phyloP scores from a whole-genome alignment of 257 asterid genomes.

The Solanum megistacrolobum region DNA sequence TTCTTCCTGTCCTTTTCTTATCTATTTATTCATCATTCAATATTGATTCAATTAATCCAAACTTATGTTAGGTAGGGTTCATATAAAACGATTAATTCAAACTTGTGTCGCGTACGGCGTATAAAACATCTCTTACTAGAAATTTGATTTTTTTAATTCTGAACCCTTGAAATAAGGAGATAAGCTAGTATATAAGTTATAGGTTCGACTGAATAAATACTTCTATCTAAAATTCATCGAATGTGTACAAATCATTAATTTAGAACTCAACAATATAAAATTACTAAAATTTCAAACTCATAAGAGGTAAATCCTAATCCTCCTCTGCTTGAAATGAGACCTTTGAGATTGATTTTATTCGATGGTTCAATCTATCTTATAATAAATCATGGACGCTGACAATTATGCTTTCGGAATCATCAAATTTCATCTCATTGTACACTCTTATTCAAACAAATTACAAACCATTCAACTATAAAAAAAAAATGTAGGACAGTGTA shows the following conservation, averaged over 20 bases:
- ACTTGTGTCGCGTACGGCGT: rapidly evolving
- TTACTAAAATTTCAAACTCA: neutral
- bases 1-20: neutral
- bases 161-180: neutral
- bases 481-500: neutral
- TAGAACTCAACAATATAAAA: neutral
- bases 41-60: neutral
- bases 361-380: neutral
- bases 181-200: neutral
- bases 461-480: neutral
- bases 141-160: neutral
- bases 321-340: neutral
- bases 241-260: too few species aligned
- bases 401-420: neutral
- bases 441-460: neutral
- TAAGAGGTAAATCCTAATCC: neutral
- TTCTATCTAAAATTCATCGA: neutral
- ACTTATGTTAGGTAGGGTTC: neutral
- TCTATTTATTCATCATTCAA: neutral
- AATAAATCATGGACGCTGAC: neutral
- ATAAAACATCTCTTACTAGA: neutral
- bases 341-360: neutral
- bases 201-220: rapidly evolving
- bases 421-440: neutral
- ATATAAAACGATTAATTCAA: neutral